Evolutionary conservation across 1,284 basidiomycete species (phyloP).

Genomic region (Ganoderma leucocontextum): DNA sequence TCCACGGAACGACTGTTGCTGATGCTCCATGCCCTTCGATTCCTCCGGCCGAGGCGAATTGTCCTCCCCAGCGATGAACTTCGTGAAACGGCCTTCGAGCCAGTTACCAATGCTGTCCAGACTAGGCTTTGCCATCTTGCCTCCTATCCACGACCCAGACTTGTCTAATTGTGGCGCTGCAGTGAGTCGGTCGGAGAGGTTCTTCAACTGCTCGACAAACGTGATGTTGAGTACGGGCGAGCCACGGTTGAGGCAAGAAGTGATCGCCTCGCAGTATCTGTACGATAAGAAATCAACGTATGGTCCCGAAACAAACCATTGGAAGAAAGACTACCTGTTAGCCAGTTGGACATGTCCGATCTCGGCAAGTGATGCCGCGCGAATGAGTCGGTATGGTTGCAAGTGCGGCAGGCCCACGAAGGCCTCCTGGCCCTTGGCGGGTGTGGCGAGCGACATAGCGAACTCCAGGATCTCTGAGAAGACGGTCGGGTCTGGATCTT

Average conservation of each 20-base stretch:
- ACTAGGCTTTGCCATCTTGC: slow-evolving; percentile 87
- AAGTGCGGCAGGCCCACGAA: slow-evolving; percentile 88
- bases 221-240: slow-evolving; percentile 76
- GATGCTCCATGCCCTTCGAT: slow-evolving; percentile 50
- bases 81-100: slow-evolving; percentile 94
- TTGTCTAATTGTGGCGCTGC: slow-evolving; percentile 81
- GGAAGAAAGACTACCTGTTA: slow-evolving; percentile 60
- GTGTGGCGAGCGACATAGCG: slow-evolving; percentile 79
- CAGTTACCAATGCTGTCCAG: slow-evolving; percentile 93
- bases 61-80: slow-evolving; percentile 93
- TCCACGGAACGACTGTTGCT: slow-evolving; percentile 63
- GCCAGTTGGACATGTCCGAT: slow-evolving; percentile 80
- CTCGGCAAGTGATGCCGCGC: slow-evolving; percentile 83
- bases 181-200: slow-evolving; percentile 83
- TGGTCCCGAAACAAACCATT: neutral
- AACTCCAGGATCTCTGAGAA: slow-evolving; percentile 95
- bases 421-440: slow-evolving; percentile 86
- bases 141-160: slow-evolving; percentile 81
- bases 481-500: slow-evolving; percentile 83
- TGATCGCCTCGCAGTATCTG: slow-evolving; percentile 96
- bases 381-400: slow-evolving; percentile 88
- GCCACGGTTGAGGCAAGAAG: slow-evolving; percentile 66
- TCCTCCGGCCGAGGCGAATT: slow-evolving; percentile 55
- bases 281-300: neutral
- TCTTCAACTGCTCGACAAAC: slow-evolving; percentile 82